phyloP scores from a whole-genome alignment of 176 grass and related monocot genomes.

The Areca catechu region DNA sequence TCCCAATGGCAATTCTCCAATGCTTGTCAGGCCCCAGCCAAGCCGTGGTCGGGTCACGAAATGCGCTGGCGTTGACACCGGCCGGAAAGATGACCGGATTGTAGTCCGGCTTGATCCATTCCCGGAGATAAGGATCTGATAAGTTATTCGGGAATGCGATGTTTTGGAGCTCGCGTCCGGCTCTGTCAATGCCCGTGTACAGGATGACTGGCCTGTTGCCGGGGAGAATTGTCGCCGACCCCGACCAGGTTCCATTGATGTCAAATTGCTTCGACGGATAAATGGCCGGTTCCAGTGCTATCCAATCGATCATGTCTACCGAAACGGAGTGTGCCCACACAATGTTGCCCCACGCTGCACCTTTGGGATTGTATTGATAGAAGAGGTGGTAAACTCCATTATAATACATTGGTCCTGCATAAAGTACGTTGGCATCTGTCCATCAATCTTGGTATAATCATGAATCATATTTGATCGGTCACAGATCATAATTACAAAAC shows the following conservation, averaged over 20 bases:
- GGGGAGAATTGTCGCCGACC: conserved; percentile 36
- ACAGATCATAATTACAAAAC: background rate
- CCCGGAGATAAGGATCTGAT: conserved; percentile 28
- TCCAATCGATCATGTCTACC: conserved; percentile 65
- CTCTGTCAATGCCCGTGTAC: conserved; percentile 37
- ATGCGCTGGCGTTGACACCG: background rate
- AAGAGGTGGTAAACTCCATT: conserved; percentile 60
- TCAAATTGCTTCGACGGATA: conserved; percentile 42
- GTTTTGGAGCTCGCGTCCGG: conserved; percentile 38
- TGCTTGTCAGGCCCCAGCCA: conserved; percentile 12
- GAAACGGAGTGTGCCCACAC: conserved; percentile 77
- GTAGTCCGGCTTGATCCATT: conserved; percentile 46
- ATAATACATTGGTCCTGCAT: conserved; percentile 61
- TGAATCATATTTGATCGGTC: background rate
- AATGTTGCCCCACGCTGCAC: conserved; percentile 38
- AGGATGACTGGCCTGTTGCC: conserved; percentile 29
- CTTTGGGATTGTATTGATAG: conserved; percentile 65
- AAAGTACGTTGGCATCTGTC: too few relatives aligned
- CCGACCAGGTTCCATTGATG: conserved; percentile 42
- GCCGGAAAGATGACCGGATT: conserved; percentile 44
- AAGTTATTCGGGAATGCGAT: conserved; percentile 47
- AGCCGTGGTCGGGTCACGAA: background rate
- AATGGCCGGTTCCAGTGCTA: conserved; percentile 36
- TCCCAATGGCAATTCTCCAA: conserved; percentile 58
- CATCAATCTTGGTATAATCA: too few relatives aligned